These are phyloP conservation scores for Fomitopsis serialis DNA, from an alignment of 768 basidiomycete genomes.

Conservation along the genomic window DNA sequence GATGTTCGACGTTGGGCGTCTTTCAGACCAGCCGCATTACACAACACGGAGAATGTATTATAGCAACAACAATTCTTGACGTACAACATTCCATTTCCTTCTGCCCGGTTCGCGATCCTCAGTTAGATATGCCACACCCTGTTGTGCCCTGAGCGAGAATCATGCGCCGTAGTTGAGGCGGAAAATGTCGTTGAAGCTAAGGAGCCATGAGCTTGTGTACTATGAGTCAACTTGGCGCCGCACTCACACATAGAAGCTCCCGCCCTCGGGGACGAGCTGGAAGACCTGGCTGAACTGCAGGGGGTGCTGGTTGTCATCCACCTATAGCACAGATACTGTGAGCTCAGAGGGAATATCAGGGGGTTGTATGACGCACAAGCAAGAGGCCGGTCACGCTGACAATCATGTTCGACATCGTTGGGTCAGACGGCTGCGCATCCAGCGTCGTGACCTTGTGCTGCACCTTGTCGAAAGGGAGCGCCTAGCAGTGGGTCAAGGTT, in stretches of 20 bases:
- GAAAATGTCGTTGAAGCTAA: slow-evolving; percentile 86
- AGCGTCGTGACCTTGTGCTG: slow-evolving; percentile 75
- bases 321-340: slow-evolving; percentile 32
- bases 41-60: slow-evolving; percentile 4
- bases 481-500: slow-evolving; percentile 24
- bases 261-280: slow-evolving; percentile 76
- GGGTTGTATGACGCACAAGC: slow-evolving; percentile 40
- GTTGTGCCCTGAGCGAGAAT: neutral
- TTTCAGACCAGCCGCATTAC: neutral
- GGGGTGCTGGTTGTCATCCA: slow-evolving; percentile 77
- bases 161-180: slow-evolving; percentile 71
- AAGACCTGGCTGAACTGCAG: slow-evolving; percentile 91
- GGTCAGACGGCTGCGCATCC: slow-evolving; percentile 83
- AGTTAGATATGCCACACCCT: neutral
- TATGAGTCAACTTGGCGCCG: neutral
- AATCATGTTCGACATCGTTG: slow-evolving; percentile 49
- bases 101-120: slow-evolving; percentile 7
- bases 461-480: slow-evolving; percentile 78
- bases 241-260: slow-evolving; percentile 81
- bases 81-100: slow-evolving; percentile 12
- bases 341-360: neutral
- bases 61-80: slow-evolving; percentile 14
- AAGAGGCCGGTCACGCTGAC: slow-evolving; percentile 90
- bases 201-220: neutral
- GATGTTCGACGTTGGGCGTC: neutral